These are phyloP conservation scores for Purshia tridentata DNA, from an alignment of 306 rosid species.

Conservation along the genomic window DNA sequence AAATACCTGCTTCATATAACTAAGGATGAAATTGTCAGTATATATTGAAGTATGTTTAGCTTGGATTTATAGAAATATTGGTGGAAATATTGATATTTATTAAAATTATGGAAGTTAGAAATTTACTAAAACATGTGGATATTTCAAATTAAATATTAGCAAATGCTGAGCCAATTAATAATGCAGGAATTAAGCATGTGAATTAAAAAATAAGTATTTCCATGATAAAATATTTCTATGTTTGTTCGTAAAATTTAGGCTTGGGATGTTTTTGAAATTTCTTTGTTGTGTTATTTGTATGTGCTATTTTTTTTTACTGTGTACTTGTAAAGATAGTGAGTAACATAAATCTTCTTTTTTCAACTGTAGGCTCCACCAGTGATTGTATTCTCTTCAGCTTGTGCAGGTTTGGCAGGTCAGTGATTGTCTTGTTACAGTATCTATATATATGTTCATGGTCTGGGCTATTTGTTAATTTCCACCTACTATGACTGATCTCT, in stretches of 20 bases:
- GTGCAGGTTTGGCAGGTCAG: conserved; percentile 86
- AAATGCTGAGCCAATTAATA: not conserved
- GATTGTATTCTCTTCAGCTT: conserved; percentile 83
- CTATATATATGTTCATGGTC: not conserved
- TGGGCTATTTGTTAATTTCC: not conserved
- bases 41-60: not conserved
- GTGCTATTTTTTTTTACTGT: not conserved
- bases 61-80: no score
- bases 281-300: not conserved
- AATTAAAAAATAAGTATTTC: not conserved
- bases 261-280: not conserved
- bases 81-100: no score
- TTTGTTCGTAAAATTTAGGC: not conserved
- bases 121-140: no score
- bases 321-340: not conserved
- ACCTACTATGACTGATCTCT: not conserved
- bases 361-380: conserved; percentile 90
- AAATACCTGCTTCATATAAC: not conserved
- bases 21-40: not conserved
- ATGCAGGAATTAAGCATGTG: not conserved
- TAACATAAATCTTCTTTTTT: conserved; percentile 7
- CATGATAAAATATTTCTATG: not conserved
- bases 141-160: not conserved
- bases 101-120: no score
- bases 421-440: not conserved